phyloP scores from a whole-genome alignment of 2,329 filamentous ascomycete species.

The Huntiella moniliformis region DNA sequence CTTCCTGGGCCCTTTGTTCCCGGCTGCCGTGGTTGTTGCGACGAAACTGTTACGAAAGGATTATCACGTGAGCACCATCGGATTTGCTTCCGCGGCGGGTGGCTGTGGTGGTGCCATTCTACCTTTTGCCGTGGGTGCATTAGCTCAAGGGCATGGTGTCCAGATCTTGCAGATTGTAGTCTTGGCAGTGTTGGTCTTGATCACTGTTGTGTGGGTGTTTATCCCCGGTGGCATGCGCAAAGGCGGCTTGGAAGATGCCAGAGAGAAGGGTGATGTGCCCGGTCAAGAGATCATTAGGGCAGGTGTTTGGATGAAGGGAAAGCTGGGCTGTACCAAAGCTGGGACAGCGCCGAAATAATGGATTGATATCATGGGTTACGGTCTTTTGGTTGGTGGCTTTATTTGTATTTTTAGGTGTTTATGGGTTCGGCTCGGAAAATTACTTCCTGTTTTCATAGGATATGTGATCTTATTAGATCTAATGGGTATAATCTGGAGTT shows the following conservation, averaged over 20 bases:
- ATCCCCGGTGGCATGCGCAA: slow-evolving; percentile 22
- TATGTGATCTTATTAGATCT: too few species aligned
- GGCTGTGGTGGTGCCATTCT: slow-evolving; percentile 51
- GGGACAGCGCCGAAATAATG: not conserved
- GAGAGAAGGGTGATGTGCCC: slow-evolving; percentile 16
- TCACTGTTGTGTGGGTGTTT: slow-evolving; percentile 27
- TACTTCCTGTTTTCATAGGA: too few species aligned
- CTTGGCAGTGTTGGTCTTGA: slow-evolving; percentile 27
- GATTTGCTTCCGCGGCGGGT: slow-evolving; percentile 63
- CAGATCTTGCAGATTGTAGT: slow-evolving; percentile 37
- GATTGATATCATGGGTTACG: too few species aligned
- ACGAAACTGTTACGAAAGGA: slow-evolving; percentile 56
- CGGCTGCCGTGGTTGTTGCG: slow-evolving; percentile 51
- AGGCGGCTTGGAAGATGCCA: slow-evolving; percentile 24
- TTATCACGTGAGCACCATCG: slow-evolving; percentile 62
- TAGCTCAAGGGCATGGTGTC: slow-evolving; percentile 40
- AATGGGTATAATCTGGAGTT: too few species aligned
- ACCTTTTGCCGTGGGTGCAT: slow-evolving; percentile 48
- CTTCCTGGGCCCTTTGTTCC: slow-evolving; percentile 64
- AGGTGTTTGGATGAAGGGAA: slow-evolving; percentile 2
- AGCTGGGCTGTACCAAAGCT: not conserved
- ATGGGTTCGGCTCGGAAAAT: too few species aligned
- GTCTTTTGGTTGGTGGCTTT: not conserved
- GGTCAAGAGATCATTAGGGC: slow-evolving; percentile 2
- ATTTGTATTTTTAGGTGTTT: not conserved